Percentiles rank a stretch among this genome's conserved stretches.
These are phyloP conservation scores for Fusarium torreyae DNA, from an alignment of 2,329 filamentous ascomycete species.

Conservation along the genomic window DNA sequence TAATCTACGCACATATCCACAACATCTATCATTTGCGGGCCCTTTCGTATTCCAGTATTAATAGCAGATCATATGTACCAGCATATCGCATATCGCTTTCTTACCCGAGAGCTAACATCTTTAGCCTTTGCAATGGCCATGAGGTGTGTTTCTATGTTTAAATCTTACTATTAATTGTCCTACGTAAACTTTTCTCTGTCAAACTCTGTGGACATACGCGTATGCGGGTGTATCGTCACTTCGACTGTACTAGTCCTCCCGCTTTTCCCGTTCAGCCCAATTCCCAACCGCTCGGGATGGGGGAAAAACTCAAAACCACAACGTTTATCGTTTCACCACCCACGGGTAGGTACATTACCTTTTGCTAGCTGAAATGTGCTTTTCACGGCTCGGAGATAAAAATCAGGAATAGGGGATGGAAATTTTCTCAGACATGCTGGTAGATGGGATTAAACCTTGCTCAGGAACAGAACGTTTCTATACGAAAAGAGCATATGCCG, in stretches of 20 bases:
- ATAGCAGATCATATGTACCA: constrained; percentile 36
- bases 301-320: constrained; percentile 13
- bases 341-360: constrained; percentile 11
- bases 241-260: constrained; percentile 18
- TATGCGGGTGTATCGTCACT: constrained; percentile 9
- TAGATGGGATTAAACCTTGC: constrained; percentile 11
- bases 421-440: background rate
- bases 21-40: constrained; percentile 15
- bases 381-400: constrained; percentile 18
- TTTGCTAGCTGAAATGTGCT: constrained; percentile 5
- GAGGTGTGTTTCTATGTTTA: constrained; percentile 12
- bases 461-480: constrained; percentile 36
- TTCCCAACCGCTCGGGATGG: background rate
- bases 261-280: constrained; percentile 31
- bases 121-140: background rate
- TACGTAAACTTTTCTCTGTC: background rate
- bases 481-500: constrained; percentile 33
- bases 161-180: constrained; percentile 5
- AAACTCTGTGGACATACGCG: background rate
- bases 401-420: constrained; percentile 24
- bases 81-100: constrained; percentile 18
- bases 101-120: constrained; percentile 7
- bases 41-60: constrained; percentile 28
- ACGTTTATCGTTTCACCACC: constrained; percentile 37
- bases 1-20: constrained; percentile 4